These are phyloP conservation scores for Mimosa bimucronata DNA, from an alignment of 306 rosid genomes.

Conservation along the genomic window DNA sequence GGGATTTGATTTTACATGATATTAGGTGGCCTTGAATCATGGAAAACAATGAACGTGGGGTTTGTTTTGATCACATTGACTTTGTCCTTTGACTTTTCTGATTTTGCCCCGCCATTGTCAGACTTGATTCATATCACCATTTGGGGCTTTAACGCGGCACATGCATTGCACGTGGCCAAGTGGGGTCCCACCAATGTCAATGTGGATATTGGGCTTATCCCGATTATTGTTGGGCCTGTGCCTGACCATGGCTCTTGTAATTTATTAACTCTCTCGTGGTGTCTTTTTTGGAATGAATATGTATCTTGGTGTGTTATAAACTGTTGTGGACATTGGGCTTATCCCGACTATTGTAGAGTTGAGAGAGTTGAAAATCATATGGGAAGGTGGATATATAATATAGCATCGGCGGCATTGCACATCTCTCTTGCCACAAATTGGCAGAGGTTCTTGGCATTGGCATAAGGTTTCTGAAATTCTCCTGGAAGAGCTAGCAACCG, in stretches of 20 bases:
- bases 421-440: conserved; percentile 68
- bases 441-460: conserved; percentile 60
- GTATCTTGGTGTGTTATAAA: too few species aligned
- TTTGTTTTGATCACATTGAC: conserved; percentile 29
- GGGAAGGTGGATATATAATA: conserved; percentile 83
- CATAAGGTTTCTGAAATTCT: conserved; percentile 78
- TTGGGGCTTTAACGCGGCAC: conserved; percentile 26
- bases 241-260: too few species aligned
- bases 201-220: not conserved
- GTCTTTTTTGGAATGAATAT: too few species aligned
- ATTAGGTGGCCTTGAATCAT: conserved; percentile 53
- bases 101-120: conserved; percentile 41
- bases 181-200: conserved; percentile 8
- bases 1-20: not conserved
- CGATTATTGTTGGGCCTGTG: not conserved
- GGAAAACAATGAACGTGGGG: conserved; percentile 32
- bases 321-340: too few species aligned
- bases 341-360: too few species aligned
- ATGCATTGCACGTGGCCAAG: conserved; percentile 6
- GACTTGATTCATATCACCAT: conserved; percentile 19
- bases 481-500: conserved; percentile 74
- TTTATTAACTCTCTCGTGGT: too few species aligned
- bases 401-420: conserved; percentile 40
- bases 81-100: conserved; percentile 51
- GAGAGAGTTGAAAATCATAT: conserved; percentile 88